Conservation (phyloP, 306 rosid genomes). For the Citrullus amarus region DNA sequence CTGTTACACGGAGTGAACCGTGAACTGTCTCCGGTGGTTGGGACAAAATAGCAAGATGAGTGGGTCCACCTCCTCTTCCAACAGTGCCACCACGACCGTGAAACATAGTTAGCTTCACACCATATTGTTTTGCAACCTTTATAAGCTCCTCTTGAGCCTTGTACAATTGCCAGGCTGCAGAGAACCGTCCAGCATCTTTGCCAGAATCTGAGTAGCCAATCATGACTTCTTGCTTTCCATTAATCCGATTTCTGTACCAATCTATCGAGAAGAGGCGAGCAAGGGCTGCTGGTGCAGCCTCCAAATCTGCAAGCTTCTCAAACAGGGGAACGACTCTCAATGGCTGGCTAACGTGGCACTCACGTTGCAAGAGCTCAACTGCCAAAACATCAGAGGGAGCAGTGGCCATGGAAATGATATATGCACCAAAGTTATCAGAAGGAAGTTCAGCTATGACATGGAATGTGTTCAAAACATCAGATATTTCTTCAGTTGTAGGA, state of each 20-base stretch:
- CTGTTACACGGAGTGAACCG: constrained; percentile 94
- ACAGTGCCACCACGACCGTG: constrained; percentile 99
- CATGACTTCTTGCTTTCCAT: constrained; percentile 98
- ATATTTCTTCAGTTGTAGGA: constrained; percentile 81
- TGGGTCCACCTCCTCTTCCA: constrained; percentile 98
- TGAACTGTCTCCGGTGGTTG: constrained; percentile 94
- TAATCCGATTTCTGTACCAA: constrained; percentile 67
- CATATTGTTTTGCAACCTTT: constrained; percentile 67
- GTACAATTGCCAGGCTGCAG: constrained; percentile 96
- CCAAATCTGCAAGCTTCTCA: constrained; percentile 89
- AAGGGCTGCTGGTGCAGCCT: constrained; percentile 91
- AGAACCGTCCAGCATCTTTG: constrained; percentile 91
- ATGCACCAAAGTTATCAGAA: constrained; percentile 85
- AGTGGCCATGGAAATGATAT: constrained; percentile 96
- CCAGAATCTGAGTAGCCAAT: constrained; percentile 98
- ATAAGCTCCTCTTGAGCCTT: constrained; percentile 97
- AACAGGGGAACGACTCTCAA: constrained; percentile 90
- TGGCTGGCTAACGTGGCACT: constrained; percentile 65
- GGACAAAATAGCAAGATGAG: constrained; percentile 95
- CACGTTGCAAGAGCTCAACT: constrained; percentile 86
- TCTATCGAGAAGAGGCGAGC: constrained; percentile 76
- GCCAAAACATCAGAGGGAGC: constrained; percentile 93
- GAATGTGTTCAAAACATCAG: constrained; percentile 75
- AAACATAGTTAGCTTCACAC: constrained; percentile 94
- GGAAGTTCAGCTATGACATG: constrained; percentile 90